Evolutionary conservation across 2,329 filamentous ascomycete genomes (phyloP), one percentile per base, ranked within the genome.

Genomic region (Colletotrichum cordylinicola): DNA sequence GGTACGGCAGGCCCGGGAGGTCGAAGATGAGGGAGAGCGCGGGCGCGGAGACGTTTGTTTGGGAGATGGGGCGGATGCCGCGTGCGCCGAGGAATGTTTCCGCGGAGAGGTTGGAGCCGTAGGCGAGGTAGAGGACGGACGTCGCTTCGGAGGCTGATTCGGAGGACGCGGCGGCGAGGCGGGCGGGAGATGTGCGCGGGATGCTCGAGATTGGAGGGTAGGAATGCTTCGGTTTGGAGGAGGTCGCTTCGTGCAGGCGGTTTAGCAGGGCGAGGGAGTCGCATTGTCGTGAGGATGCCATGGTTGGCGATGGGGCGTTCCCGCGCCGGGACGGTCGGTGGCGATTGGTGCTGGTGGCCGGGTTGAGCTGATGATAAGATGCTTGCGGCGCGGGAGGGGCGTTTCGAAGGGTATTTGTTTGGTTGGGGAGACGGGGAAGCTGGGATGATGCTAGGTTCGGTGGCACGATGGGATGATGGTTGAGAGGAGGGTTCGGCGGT

Each of bases 41-140:
- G 0, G 97, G 97, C 3, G 95, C 95, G 7, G 94, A 91, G 9
- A 98, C 96, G 81, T 96, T 96, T 81, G 96, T 86, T 78, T 94
- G 91, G 52, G 95, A 95, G 16, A 98, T 81, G 0, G 97, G 97
- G 31, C 91, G 91, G 85, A 98, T 96, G 76, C 93, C 93, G 68
- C 96, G 93, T 75, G 85, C 87, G 74, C 94, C 94, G 64, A 93
- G 89, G 84, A 98, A 98, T 0, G 94, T 98, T 82, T 95, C 87
- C 16, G 93, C 91, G 76, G 90, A 92, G 77, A 98, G 91, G 83
- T 98, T 98, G 68, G 96, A 98, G 79, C 96, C 97, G 83, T 98
- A 98, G 13, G 96, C 96, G 27, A 96, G 91, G 83, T 96, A 96
- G 67, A 96, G 90, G 31, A 96, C 88, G 0, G 43, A 52, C 2